Base-by-base conservation (phyloP, 108 stramenopile species). In the Seminavis robusta region DNA sequence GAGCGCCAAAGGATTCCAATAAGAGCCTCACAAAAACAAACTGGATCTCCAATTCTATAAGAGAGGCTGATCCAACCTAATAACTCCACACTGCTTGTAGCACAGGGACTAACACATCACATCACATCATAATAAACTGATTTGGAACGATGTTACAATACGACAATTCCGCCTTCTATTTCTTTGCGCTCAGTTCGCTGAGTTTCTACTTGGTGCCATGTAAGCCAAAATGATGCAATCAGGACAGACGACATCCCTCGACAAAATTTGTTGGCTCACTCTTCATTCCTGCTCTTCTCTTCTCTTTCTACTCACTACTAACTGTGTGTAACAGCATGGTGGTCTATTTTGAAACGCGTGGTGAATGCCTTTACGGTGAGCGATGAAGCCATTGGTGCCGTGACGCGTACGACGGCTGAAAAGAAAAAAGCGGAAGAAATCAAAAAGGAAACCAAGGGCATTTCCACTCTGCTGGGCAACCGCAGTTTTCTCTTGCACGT, bases 141-240 rank as follows among this genome's bases (percentile, higher is more conserved):
- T 11, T 37, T 37, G 36, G 39, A 46, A 76, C 36, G 36, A 90
- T 90, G 88, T 77, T 96, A 30, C 88, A 96, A 52, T 96, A 96
- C 74, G 95, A 96, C 65, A 89, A 96, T 59, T 84, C 86, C 15
- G 95, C 90, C 28, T 94, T 92, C 59, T 92, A 94, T 51, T 96
- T 93, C 72, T 89, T 96, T 58, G 83, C 86, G 33, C 58, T 96
- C 75, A 91, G 88, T 51, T 78, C 75, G 47, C 68, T 96, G 56
- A 84, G 68, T 51, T 68, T 96, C 54, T 96, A 96, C 58, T 67
- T 92, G 53, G 60, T 96, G 26, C 95, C 95, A 39, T 89, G 85
- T 83, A 81, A 82, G 87, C 86, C 1, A 4, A 1, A 13, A 37
- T 37, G 36, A 11, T 37, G 11, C 36, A 37, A 11, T 9, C 36